Base-by-base conservation (phyloP, 768 basidiomycete genomes). In the Collybia mongolica region DNA sequence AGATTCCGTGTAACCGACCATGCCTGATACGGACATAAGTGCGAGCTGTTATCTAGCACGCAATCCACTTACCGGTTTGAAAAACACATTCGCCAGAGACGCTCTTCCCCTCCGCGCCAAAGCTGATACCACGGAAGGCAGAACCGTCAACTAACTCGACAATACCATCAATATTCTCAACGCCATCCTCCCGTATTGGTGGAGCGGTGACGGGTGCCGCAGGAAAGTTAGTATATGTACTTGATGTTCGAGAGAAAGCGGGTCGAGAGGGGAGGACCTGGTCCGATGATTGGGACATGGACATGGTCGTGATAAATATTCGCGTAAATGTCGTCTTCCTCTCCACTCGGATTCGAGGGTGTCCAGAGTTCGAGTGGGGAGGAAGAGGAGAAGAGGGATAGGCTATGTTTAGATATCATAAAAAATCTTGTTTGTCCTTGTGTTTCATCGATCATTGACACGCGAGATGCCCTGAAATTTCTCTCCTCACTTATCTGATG, bases 1-100 rank as follows among this genome's bases (percentile, higher is more conserved):
- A 17, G 96, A 98, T 63, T 98, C 97, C 32, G 93, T 93, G 70
- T 99, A 99, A 24, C 97, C 97, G 49, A 98, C 94, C 96, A 99
- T 98, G 49, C 97, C 97, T 99, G 62, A 48, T 47, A 47, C 19
- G 32, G 28, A 39, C 43, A 48, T 53, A 46, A 54, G 45, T 46
- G 20, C 49, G 51, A 52, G 44, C 47, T 41, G 14, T 8, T 28
- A 36, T 42, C n/a, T 37, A 29, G 28, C 32, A 26, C 44, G 39
- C 20, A 43, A 37, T 17, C 37, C 38, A 61, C 87, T 66, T 63
- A 95, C 97, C 97, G 36, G 97, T 99, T 75, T 98, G 96, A 74
- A 99, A 99, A 63, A 99, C 97, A 69, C 97, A 98, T 81, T 99
- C 97, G 60, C 97, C 97, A 15, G 96, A 81, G 26, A 96, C 79